phyloP scores from a whole-genome alignment of 2,329 filamentous ascomycete species.

The Xylaria sp. region DNA sequence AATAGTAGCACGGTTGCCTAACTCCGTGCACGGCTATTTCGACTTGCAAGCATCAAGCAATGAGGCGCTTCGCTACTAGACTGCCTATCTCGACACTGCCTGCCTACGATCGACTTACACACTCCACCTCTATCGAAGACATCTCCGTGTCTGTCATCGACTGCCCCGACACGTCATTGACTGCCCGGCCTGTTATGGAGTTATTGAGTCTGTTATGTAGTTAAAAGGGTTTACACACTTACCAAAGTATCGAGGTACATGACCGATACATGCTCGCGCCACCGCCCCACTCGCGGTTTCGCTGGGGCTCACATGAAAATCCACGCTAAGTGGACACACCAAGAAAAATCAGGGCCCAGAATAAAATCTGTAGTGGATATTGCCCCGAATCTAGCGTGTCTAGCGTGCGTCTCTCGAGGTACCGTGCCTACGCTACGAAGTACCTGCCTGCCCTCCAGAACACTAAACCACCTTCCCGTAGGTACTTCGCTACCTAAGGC shows the following conservation, averaged over 20 bases:
- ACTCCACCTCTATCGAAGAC: too few relatives aligned
- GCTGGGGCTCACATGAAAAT: not conserved
- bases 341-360: not conserved
- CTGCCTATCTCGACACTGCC: not conserved
- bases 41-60: too few relatives aligned
- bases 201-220: not conserved
- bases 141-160: not conserved
- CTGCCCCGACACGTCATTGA: not conserved
- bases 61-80: not conserved
- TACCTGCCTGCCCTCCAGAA: not conserved
- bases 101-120: not conserved
- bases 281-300: not conserved
- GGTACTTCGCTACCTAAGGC: too few relatives aligned
- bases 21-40: not conserved
- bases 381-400: too few relatives aligned
- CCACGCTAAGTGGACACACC: not conserved
- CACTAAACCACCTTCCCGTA: not conserved
- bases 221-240: not conserved
- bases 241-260: not conserved
- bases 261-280: not conserved
- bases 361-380: not conserved
- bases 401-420: too few relatives aligned
- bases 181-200: not conserved
- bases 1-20: not conserved
- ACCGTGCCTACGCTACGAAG: not conserved